phyloP scores from a whole-genome alignment of 1,284 basidiomycete species.

The Cryptococcus hybrid region DNA sequence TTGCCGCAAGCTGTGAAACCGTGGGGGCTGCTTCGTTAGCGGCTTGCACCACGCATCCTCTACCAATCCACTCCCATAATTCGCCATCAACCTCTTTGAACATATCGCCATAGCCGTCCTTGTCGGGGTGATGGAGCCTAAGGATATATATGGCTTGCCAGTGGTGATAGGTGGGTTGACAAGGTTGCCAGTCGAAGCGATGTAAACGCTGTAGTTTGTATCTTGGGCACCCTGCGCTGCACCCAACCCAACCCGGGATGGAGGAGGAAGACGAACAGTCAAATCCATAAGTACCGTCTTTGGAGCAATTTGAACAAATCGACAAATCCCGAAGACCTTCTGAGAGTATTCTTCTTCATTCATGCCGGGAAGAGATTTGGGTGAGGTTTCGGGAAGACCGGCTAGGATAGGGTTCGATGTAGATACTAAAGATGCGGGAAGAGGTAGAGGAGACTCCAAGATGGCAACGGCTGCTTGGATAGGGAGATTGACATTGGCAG shows the following conservation, averaged over 20 bases:
- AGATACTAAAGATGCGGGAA: constrained; percentile 27
- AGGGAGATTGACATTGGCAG: constrained; percentile 23
- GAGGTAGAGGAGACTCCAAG: constrained; percentile 48
- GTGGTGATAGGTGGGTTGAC: constrained; percentile 47
- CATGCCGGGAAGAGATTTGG: constrained; percentile 31
- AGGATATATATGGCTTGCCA: constrained; percentile 31
- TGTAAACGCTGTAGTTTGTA: constrained; percentile 33
- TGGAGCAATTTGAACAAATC: constrained; percentile 50
- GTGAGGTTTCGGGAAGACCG: constrained; percentile 2
- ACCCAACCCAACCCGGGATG: constrained; percentile 20
- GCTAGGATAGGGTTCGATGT: constrained; percentile 26
- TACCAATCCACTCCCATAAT: constrained; percentile 51
- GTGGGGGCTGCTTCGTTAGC: constrained; percentile 2
- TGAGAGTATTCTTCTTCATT: constrained; percentile 45
- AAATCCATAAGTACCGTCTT: constrained; percentile 48
- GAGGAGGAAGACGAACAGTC: constrained; percentile 45
- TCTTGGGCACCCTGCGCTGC: not conserved
- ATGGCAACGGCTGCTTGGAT: constrained; percentile 48
- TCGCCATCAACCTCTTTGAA: constrained; percentile 50
- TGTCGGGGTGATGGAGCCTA: constrained; percentile 42
- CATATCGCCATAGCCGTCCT: constrained; percentile 50
- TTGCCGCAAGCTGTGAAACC: not conserved
- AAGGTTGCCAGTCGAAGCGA: constrained; percentile 48
- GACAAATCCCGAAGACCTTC: constrained; percentile 52
- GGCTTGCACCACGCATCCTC: constrained; percentile 47